Evolutionary conservation across 1,139 yeast genomes (phyloP), one percentile per base, ranked within the genome.

Genomic region (Protomyces gravidus): DNA sequence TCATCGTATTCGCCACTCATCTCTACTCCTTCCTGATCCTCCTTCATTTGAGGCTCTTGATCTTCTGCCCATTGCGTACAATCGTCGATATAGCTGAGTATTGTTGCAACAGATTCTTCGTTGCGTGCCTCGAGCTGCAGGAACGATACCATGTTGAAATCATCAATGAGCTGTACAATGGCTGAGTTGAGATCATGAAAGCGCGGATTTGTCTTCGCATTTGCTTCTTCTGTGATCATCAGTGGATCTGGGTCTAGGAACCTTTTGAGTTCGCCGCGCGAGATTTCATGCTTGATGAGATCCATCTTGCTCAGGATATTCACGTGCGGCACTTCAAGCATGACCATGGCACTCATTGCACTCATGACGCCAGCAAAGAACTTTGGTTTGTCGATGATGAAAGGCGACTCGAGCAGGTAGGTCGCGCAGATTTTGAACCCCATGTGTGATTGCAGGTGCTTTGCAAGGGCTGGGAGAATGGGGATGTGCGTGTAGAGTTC

Each of bases 301-400:
- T 94, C 99, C 62, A 87, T 75, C 69, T 92, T 92, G 45, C 66
- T 63, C 30, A 65, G 56, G 42, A 92, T 82, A 70, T 92, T 92
- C 63, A 92, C 84, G 71, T 92, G 99, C 13, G 99, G 99, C 48
- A 92, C 78, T 70, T 92, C 99, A 59, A 92, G 77, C 62, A 92
- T 76, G 49, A 92, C 88, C 99, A 94, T 94, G 1, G 98, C 96
- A 28, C 95, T 85, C 98, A 94, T 94, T 39, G 99, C 99, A 70
- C 92, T 84, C 65, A 94, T 76, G 0, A 96, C 95, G 1, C 98
- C 98, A 50, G 95, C 86, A 70, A 92, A 94, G 73, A 89, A 94
- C 72, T 94, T 92, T 23, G 96, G 81, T 52, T 83, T 79, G 70
- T 92, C 98, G 62, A 92, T 78, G 52, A 92, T 86, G 72, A 92